These are phyloP conservation scores for Lagenidium giganteum DNA, from an alignment of 352 stramenopile genomes.

Conservation along the genomic window DNA sequence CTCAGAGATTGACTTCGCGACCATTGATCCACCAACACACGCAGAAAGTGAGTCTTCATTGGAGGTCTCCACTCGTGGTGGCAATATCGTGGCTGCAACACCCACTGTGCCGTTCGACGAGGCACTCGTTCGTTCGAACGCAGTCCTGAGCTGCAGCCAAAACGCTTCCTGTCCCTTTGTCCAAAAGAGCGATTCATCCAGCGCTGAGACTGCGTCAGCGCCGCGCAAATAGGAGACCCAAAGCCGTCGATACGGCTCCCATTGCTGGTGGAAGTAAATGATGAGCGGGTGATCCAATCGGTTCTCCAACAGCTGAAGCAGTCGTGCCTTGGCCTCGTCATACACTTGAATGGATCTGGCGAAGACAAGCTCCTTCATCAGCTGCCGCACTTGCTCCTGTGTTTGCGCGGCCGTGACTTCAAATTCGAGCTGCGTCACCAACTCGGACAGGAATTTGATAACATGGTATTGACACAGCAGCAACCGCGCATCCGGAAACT, in stretches of 20 bases:
- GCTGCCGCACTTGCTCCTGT: conserved; percentile 37
- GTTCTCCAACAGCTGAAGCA: conserved; percentile 33
- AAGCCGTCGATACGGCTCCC: conserved; percentile 52
- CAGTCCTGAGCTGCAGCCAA: conserved; percentile 54
- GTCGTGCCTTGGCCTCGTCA: conserved; percentile 35
- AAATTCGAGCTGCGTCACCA: conserved; percentile 38
- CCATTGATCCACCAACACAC: too few relatives aligned
- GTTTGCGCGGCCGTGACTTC: conserved; percentile 26
- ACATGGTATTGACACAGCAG: conserved; percentile 69
- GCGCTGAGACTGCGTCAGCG: too few relatives aligned
- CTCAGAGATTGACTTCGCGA: conserved; percentile 53
- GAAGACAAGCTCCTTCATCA: conserved; percentile 63
- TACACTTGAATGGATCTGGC: conserved; percentile 44
- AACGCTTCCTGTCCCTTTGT: conserved; percentile 58
- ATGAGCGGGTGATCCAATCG: conserved; percentile 34
- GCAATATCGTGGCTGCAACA: conserved; percentile 1
- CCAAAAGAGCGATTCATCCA: conserved; percentile 63
- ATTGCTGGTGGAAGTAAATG: conserved; percentile 42
- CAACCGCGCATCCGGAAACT: conserved; percentile 52
- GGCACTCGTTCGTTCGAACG: conserved; percentile 40
- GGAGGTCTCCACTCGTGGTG: too few relatives aligned
- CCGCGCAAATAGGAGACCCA: conserved; percentile 62
- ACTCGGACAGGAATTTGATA: conserved; percentile 52
- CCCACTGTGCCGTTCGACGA: neutral
- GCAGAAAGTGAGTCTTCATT: too few relatives aligned